Percentiles rank a stretch among this genome's conserved stretches.
phyloP scores from a whole-genome alignment of 78 protist species.

The Diacronema lutheri region DNA sequence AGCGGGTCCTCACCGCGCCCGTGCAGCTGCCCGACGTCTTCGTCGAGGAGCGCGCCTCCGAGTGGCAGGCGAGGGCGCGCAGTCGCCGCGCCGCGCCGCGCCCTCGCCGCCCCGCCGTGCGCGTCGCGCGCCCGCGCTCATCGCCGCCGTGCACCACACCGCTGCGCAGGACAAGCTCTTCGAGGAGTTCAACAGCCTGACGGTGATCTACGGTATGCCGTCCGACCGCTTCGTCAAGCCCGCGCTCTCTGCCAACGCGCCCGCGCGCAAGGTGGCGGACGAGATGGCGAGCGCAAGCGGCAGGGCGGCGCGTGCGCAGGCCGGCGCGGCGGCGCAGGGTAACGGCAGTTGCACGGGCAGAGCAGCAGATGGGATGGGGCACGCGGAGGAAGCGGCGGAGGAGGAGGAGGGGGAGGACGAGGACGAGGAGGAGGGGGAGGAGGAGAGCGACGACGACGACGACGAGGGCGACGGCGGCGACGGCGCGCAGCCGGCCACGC shows the following conservation, averaged over 20 bases:
- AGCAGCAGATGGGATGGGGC: background rate
- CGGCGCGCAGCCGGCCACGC: too few relatives aligned
- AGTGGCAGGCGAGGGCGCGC: background rate
- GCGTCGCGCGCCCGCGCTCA: too few relatives aligned
- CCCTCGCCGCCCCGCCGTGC: too few relatives aligned
- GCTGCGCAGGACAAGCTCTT: conserved; percentile 61
- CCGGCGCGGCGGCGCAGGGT: background rate
- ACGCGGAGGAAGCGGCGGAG: background rate
- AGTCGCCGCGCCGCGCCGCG: too few relatives aligned
- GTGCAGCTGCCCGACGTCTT: background rate
- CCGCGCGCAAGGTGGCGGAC: conserved; percentile 44
- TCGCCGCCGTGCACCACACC: background rate
- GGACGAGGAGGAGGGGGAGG: background rate
- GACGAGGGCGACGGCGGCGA: background rate
- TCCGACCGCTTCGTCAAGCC: conserved; percentile 50
- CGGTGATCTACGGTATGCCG: conserved; percentile 73
- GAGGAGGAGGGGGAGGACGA: background rate
- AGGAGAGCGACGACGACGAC: background rate
- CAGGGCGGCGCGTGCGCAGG: background rate
- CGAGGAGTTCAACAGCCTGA: conserved; percentile 83
- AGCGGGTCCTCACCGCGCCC: background rate
- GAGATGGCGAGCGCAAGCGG: background rate
- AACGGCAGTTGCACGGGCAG: background rate
- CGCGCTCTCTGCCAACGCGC: background rate
- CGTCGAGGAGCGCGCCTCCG: conserved; percentile 3